phyloP scores from a whole-genome alignment of 2,329 filamentous ascomycete genomes.

The Diaporthe aspalathi region DNA sequence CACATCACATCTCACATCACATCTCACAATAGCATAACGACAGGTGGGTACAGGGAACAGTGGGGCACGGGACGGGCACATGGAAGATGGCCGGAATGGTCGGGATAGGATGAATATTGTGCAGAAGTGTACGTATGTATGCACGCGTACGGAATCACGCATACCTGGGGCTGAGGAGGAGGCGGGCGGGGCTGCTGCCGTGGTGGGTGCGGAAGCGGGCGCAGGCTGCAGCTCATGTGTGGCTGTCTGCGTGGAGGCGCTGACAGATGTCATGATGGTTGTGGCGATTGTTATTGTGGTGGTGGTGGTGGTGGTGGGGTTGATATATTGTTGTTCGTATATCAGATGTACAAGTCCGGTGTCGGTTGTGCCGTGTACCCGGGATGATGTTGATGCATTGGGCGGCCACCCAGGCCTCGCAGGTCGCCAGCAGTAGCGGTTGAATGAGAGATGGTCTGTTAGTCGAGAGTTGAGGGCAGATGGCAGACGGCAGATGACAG shows the following conservation, averaged over 20 bases:
- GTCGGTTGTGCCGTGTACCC: background rate
- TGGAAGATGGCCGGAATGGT: background rate
- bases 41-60: background rate
- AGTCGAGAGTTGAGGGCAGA: background rate
- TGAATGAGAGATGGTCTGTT: too few species aligned
- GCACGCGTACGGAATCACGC: slow-evolving; percentile 16
- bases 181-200: background rate
- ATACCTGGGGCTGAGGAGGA: slow-evolving; percentile 36
- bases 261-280: slow-evolving; percentile 34
- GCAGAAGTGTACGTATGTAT: too few species aligned
- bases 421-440: background rate
- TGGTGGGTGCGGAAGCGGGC: background rate
- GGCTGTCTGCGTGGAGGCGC: slow-evolving; percentile 38
- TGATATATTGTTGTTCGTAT: too few species aligned
- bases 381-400: background rate
- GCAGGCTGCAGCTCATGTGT: slow-evolving; percentile 31
- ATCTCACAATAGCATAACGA: background rate
- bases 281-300: background rate
- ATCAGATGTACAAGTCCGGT: background rate
- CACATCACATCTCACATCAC: background rate
- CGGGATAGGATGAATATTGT: too few species aligned
- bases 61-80: background rate
- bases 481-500: background rate
- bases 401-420: background rate
- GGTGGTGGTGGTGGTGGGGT: too few species aligned